Conservation (phyloP, 2,329 filamentous ascomycete genomes). For the Aspergillus cejpii region DNA sequence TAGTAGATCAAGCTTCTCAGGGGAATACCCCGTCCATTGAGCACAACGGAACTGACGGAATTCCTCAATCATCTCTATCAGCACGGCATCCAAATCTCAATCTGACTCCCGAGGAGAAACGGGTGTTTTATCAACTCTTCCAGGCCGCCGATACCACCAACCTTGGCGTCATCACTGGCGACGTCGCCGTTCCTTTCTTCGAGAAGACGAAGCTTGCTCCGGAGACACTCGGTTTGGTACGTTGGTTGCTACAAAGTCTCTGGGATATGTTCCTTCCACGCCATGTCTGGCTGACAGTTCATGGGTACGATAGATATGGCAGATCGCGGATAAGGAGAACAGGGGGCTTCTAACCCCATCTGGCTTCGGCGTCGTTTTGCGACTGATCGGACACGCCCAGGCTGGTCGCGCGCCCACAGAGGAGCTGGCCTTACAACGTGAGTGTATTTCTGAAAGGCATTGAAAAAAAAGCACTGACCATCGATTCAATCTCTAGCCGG, state of each 20-base stretch:
- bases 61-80: conserved; percentile 13
- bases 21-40: conserved; percentile 16
- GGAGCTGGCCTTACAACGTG: conserved; percentile 74
- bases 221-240: conserved; percentile 76
- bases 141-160: conserved; percentile 85
- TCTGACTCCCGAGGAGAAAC: conserved; percentile 85
- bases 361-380: conserved; percentile 86
- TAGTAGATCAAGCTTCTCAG: conserved; percentile 18
- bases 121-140: conserved; percentile 87
- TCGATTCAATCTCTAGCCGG: conserved; percentile 46
- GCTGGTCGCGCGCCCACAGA: conserved; percentile 72
- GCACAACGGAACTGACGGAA: conserved; percentile 24
- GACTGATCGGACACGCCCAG: conserved; percentile 93
- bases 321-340: conserved; percentile 96
- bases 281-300: conserved; percentile 6
- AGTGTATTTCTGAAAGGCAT: conserved; percentile 17
- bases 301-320: conserved; percentile 72
- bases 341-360: conserved; percentile 85
- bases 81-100: conserved; percentile 62
- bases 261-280: not conserved
- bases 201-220: conserved; percentile 89
- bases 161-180: conserved; percentile 89
- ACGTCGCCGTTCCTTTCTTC: conserved; percentile 95
- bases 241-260: conserved; percentile 27
- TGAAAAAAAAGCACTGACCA: conserved; percentile 5